Conservation (phyloP, 2,329 filamentous ascomycete species). For the Pseudogymnoascus sp. region DNA sequence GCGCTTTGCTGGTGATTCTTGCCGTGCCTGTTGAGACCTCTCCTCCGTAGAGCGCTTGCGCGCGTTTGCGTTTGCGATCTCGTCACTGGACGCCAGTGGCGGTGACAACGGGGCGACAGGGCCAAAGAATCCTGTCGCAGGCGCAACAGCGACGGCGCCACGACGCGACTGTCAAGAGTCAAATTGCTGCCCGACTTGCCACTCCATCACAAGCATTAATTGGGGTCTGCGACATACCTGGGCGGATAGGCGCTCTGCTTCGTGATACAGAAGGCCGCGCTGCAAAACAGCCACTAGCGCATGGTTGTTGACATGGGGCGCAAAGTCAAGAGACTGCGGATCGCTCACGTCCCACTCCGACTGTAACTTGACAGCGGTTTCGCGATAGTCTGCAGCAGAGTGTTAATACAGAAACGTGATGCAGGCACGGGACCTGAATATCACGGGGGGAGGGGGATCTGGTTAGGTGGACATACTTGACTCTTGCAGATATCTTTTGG, state of each 20-base stretch:
- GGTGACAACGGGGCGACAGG: conserved; percentile 24
- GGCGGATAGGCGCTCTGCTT: conserved; percentile 45
- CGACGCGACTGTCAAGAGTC: conserved; percentile 14
- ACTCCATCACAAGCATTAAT: background rate
- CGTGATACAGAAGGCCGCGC: conserved; percentile 55
- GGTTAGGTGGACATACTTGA: conserved; percentile 24
- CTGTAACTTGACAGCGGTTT: conserved; percentile 60
- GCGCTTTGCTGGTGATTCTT: conserved; percentile 52
- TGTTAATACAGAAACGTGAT: background rate
- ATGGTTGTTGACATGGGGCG: conserved; percentile 57
- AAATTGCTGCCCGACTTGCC: background rate
- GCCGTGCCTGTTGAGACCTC: conserved; percentile 37
- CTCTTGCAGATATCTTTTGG: conserved; percentile 29
- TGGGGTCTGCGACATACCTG: conserved; percentile 21
- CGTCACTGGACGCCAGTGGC: conserved; percentile 18
- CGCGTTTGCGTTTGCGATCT: conserved; percentile 24
- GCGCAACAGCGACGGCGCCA: conserved; percentile 13
- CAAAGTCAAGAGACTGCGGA: conserved; percentile 58
- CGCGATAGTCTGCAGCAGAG: conserved; percentile 51
- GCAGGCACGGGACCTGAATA: conserved; percentile 11
- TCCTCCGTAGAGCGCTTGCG: conserved; percentile 27
- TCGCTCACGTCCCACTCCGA: conserved; percentile 60
- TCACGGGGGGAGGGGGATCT: conserved; percentile 5
- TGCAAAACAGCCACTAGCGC: conserved; percentile 57
- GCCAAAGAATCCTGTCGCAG: conserved; percentile 27